Conservation (phyloP, 2,329 filamentous ascomycete species). For the Emmonsiellopsis sp. region DNA sequence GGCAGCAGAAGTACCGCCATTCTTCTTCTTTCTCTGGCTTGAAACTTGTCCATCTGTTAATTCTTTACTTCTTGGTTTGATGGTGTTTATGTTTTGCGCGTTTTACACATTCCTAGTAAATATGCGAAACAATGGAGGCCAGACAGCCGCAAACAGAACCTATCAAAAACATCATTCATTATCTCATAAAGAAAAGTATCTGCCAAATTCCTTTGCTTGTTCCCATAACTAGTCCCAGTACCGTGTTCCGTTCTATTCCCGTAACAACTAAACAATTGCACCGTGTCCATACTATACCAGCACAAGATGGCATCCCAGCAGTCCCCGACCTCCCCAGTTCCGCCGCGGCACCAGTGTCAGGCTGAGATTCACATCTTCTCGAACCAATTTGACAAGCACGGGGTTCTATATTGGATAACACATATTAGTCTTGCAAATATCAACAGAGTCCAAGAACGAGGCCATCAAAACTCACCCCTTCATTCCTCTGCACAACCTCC, state of each 20-base stretch:
- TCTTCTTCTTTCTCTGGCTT: background rate
- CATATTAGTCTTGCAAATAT: conserved; percentile 7
- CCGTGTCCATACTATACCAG: conserved; percentile 48
- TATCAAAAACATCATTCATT: no score
- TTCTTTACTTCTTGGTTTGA: no score
- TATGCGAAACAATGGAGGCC: no score
- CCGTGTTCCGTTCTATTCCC: no score
- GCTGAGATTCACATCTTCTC: conserved; percentile 47
- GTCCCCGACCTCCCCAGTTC: conserved; percentile 82
- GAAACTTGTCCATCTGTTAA: no score
- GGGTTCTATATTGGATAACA: conserved; percentile 43
- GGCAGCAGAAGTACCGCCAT: background rate
- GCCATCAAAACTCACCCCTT: conserved; percentile 60
- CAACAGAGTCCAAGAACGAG: background rate
- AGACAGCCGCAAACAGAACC: no score
- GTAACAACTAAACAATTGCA: no score
- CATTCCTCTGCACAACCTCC: conserved; percentile 81
- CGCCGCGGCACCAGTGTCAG: conserved; percentile 65
- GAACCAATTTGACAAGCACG: conserved; percentile 59
- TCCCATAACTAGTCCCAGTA: no score
- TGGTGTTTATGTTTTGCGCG: no score
- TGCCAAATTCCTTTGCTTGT: no score
- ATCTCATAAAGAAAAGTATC: no score
- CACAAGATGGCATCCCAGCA: conserved; percentile 83
- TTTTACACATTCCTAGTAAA: no score